phyloP scores from a whole-genome alignment of 164 flowering plant genomes.

The Annona cherimola region DNA sequence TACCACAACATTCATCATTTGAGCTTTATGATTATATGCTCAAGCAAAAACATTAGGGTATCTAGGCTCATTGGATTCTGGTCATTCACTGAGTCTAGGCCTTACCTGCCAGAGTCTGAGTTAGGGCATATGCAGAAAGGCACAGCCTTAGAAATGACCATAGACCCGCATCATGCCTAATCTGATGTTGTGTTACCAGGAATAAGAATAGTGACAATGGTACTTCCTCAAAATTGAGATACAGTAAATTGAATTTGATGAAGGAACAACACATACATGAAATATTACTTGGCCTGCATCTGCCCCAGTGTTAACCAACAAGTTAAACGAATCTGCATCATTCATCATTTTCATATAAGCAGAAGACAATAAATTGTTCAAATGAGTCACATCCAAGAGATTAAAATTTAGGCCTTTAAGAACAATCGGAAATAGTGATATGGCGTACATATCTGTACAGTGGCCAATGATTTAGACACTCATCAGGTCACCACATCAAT shows the following conservation, averaged over 20 bases:
- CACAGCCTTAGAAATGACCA: no score
- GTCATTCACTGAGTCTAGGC: background rate
- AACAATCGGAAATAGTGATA: no score
- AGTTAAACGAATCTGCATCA: conserved; percentile 80
- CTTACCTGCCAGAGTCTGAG: no score
- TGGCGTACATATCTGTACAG: no score
- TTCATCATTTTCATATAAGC: conserved; percentile 2
- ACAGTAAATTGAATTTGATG: background rate
- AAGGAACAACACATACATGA: conserved; percentile 48
- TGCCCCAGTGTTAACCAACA: conserved; percentile 77
- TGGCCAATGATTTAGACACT: no score
- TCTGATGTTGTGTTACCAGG: background rate
- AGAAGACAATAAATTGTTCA: background rate
- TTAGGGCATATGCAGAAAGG: no score
- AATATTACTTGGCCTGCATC: conserved; percentile 91
- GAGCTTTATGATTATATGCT: background rate
- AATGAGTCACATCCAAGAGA: no score
- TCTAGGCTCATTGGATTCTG: background rate
- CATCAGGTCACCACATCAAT: no score
- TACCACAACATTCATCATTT: background rate
- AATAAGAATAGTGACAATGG: background rate
- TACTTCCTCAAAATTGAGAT: background rate
- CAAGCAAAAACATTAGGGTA: background rate
- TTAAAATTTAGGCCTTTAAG: no score
- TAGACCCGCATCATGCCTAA: no score